phyloP scores from a whole-genome alignment of 306 rosid genomes.

The Acacia confusa region DNA sequence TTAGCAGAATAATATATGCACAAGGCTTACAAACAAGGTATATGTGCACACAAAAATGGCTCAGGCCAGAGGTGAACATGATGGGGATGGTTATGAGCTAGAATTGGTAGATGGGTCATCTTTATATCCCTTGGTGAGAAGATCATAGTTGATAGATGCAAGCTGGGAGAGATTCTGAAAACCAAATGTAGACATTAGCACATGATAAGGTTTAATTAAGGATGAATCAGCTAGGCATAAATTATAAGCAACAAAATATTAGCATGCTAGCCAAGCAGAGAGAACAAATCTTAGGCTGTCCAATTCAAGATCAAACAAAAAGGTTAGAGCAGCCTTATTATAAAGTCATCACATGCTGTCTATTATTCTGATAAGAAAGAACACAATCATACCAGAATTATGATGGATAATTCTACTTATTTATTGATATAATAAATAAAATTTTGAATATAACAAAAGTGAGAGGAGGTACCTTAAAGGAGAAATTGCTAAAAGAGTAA shows the following conservation, averaged over 20 bases:
- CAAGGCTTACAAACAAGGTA: slow-evolving; percentile 62
- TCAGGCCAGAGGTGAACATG: slow-evolving; percentile 35
- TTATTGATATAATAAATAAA: slow-evolving; percentile 11
- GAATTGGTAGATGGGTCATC: slow-evolving; percentile 68
- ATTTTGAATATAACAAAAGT: neutral
- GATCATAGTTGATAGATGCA: slow-evolving; percentile 98
- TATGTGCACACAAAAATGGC: slow-evolving; percentile 46
- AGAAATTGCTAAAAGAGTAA: slow-evolving; percentile 96
- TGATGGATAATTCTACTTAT: slow-evolving; percentile 14
- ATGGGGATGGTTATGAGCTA: slow-evolving; percentile 47
- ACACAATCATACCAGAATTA: neutral
- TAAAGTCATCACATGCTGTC: neutral
- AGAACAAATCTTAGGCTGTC: neutral
- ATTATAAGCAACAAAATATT: neutral
- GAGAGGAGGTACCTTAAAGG: slow-evolving; percentile 76
- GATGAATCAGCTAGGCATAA: neutral
- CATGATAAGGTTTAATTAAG: neutral
- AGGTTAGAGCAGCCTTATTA: neutral
- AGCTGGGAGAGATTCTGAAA: slow-evolving; percentile 98
- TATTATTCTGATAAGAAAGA: neutral
- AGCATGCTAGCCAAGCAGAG: slow-evolving; percentile 1
- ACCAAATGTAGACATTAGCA: slow-evolving; percentile 37
- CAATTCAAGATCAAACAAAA: neutral
- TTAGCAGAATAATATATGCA: slow-evolving; percentile 63
- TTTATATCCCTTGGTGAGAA: slow-evolving; percentile 87